A percentile compares a stretch with the other conserved stretches of the same genome.
phyloP scores from a whole-genome alignment of 2,329 filamentous ascomycete species.

The Daldinia sp. region DNA sequence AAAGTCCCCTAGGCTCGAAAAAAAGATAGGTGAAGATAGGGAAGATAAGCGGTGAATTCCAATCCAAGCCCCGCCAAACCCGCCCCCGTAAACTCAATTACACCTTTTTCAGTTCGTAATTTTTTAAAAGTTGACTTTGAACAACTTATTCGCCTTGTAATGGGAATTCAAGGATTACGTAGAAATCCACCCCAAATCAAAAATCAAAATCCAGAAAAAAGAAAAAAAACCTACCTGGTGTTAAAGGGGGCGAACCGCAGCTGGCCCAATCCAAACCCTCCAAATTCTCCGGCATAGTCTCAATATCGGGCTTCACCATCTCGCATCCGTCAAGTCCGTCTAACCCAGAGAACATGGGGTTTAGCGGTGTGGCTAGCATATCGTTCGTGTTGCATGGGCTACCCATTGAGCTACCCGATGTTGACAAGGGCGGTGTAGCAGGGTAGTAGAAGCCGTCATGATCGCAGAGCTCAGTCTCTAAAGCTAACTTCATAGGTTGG shows the following conservation, averaged over 20 bases:
- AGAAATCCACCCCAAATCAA: background rate
- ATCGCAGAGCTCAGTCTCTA: slow-evolving; percentile 80
- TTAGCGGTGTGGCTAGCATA: slow-evolving; percentile 83
- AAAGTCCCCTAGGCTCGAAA: slow-evolving; percentile 23
- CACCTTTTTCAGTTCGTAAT: slow-evolving; percentile 4
- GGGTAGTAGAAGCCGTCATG: slow-evolving; percentile 78
- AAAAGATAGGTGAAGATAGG: slow-evolving; percentile 1
- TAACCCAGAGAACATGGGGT: slow-evolving; percentile 77
- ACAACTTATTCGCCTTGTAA: background rate
- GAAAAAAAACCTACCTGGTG: slow-evolving; percentile 77
- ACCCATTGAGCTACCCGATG: slow-evolving; percentile 84
- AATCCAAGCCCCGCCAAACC: slow-evolving; percentile 34
- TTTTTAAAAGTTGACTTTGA: background rate
- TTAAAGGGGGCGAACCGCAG: slow-evolving; percentile 83
- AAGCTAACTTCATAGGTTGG: slow-evolving; percentile 63
- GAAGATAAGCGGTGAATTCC: slow-evolving; percentile 39
- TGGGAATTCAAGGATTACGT: background rate
- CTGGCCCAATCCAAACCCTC: slow-evolving; percentile 79
- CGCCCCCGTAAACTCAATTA: slow-evolving; percentile 13
- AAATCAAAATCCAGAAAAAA: background rate
- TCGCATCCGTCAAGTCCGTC: slow-evolving; percentile 71
- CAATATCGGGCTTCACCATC: slow-evolving; percentile 77
- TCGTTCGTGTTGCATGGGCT: slow-evolving; percentile 82
- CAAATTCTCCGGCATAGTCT: slow-evolving; percentile 78
- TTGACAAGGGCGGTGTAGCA: slow-evolving; percentile 87